Evolutionary conservation across 2,329 filamentous ascomycete species (phyloP).

Genomic region (Pseudogymnoascus sp.): DNA sequence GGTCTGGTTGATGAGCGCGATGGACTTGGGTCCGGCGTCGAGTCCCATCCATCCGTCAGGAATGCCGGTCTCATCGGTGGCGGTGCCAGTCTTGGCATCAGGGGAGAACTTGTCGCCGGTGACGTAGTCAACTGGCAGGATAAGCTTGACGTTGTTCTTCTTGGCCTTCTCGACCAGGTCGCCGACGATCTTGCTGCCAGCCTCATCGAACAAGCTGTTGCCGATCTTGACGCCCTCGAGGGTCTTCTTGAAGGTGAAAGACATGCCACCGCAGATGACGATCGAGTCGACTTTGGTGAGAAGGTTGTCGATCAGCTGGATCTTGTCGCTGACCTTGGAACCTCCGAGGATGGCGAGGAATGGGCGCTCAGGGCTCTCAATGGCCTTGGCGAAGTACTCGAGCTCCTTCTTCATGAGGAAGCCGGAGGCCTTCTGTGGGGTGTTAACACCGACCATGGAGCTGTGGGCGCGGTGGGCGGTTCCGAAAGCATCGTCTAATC

Average conservation of each 20-base stretch:
- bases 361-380: slow-evolving; percentile 85
- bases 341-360: slow-evolving; percentile 98
- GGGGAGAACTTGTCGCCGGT: slow-evolving; percentile 91
- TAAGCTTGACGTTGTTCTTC: slow-evolving; percentile 90
- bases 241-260: slow-evolving; percentile 99
- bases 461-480: slow-evolving; percentile 97
- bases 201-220: slow-evolving; percentile 85
- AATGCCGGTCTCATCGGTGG: slow-evolving; percentile 81
- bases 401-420: slow-evolving; percentile 99
- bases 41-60: slow-evolving; percentile 98
- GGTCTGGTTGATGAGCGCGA: slow-evolving; percentile 79
- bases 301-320: slow-evolving; percentile 97
- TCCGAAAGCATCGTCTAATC: slow-evolving; percentile 88
- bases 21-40: slow-evolving; percentile 83
- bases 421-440: slow-evolving; percentile 92
- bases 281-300: slow-evolving; percentile 96
- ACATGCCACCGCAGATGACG: slow-evolving; percentile 96
- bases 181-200: slow-evolving; percentile 82
- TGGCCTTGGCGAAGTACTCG: slow-evolving; percentile 96
- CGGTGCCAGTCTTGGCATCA: slow-evolving; percentile 71
- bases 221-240: slow-evolving; percentile 85
- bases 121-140: slow-evolving; percentile 90
- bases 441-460: slow-evolving; percentile 95
- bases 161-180: slow-evolving; percentile 91
- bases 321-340: slow-evolving; percentile 99